Percentiles rank a stretch among this genome's conserved stretches.
phyloP scores from a whole-genome alignment of 345 rosid genomes.

The Sisymbrium irio region DNA sequence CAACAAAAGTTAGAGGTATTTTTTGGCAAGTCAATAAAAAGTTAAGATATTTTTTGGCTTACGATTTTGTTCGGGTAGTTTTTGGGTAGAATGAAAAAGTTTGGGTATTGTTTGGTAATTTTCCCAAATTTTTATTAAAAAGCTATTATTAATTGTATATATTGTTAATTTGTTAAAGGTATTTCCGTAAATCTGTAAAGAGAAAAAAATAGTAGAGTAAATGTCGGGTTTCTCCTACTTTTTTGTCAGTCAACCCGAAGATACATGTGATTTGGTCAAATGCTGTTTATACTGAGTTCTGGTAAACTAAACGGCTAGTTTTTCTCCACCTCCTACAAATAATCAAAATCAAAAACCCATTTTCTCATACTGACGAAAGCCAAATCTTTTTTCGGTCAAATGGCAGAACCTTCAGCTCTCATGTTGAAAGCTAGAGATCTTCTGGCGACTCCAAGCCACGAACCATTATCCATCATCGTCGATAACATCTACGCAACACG shows the following conservation, averaged over 20 bases:
- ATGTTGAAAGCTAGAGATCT: not conserved
- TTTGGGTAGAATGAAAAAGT: no score
- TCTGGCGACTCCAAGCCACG: conserved; percentile 4
- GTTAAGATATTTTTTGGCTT: no score
- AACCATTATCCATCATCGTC: not conserved
- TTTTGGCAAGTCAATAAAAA: no score
- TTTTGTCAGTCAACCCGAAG: not conserved
- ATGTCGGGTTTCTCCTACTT: not conserved
- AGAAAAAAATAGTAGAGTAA: not conserved
- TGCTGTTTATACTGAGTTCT: not conserved
- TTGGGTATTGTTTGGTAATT: no score
- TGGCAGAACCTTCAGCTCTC: not conserved
- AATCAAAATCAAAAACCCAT: not conserved
- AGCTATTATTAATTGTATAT: no score
- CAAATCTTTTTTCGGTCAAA: not conserved
- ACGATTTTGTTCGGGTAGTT: no score
- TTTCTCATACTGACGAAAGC: not conserved
- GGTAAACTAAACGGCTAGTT: not conserved
- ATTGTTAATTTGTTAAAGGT: no score
- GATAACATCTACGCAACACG: not conserved
- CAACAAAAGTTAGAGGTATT: no score
- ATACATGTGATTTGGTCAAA: not conserved
- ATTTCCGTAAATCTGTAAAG: no score
- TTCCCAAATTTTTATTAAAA: no score
- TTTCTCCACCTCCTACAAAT: not conserved